Conservation (phyloP, 352 stramenopile species). For the Globisporangium sylvaticum region DNA sequence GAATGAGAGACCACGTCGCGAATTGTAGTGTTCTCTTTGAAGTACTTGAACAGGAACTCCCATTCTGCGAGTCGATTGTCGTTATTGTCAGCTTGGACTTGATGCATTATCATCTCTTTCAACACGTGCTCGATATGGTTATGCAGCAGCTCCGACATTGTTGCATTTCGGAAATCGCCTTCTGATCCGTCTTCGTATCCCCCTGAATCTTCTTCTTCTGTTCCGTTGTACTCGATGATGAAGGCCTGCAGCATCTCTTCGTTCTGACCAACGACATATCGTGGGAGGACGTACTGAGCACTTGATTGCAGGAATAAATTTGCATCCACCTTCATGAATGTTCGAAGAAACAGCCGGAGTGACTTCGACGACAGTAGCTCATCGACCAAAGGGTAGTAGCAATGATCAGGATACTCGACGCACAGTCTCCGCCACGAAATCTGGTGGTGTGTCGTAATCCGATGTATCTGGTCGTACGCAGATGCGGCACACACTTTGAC, state of each 20-base stretch:
- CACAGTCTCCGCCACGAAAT: slow-evolving; percentile 58
- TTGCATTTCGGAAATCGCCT: slow-evolving; percentile 20
- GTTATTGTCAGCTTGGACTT: slow-evolving; percentile 48
- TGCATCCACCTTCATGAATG: slow-evolving; percentile 50
- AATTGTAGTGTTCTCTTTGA: slow-evolving; percentile 55
- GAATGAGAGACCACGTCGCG: slow-evolving; percentile 55
- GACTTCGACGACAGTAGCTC: slow-evolving; percentile 37
- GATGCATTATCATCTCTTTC: slow-evolving; percentile 64
- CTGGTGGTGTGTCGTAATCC: slow-evolving; percentile 35
- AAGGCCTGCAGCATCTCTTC: slow-evolving; percentile 46
- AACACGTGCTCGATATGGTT: slow-evolving; percentile 50
- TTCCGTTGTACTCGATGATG: slow-evolving; percentile 30
- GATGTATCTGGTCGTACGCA: slow-evolving; percentile 47
- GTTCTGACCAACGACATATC: slow-evolving; percentile 60
- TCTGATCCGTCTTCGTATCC: slow-evolving; percentile 21
- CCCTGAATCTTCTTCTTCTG: slow-evolving; percentile 16
- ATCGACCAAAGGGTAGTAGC: slow-evolving; percentile 57
- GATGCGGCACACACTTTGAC: slow-evolving; percentile 21
- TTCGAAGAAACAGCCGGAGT: slow-evolving; percentile 47
- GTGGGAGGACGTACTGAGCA: slow-evolving; percentile 52
- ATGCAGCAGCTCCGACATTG: slow-evolving; percentile 39
- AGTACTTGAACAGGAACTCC: slow-evolving; percentile 70
- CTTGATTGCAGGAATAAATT: slow-evolving; percentile 41
- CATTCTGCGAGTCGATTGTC: slow-evolving; percentile 49
- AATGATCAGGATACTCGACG: slow-evolving; percentile 44